Evolutionary conservation across 169 alveolate genomes (phyloP).

Genomic region (Plasmodium chabaudi): DNA sequence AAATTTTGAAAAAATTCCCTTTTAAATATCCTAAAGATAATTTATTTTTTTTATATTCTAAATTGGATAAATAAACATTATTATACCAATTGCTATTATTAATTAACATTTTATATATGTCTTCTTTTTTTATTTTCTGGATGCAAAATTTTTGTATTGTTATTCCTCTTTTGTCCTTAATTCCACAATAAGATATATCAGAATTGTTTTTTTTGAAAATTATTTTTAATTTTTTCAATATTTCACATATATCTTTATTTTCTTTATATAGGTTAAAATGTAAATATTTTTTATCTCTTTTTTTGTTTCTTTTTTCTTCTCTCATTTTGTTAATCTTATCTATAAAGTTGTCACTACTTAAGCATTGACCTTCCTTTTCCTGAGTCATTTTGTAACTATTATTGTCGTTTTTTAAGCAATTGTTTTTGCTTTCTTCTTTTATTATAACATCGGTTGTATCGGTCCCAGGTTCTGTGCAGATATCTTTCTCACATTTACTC

Average conservation of each 20-base stretch:
- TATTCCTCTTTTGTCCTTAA: constrained; percentile 94
- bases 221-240: constrained; percentile 90
- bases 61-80: constrained; percentile 88
- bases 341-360: constrained; percentile 7
- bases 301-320: constrained; percentile 15
- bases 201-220: constrained; percentile 87
- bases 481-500: too few relatives aligned
- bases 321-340: constrained; percentile 17
- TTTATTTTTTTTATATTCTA: constrained; percentile 86
- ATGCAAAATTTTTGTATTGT: constrained; percentile 91
- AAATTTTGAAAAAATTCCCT: constrained; percentile 93
- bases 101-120: constrained; percentile 76
- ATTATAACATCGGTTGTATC: too few relatives aligned
- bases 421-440: too few relatives aligned
- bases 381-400: neutral
- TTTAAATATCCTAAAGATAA: constrained; percentile 91
- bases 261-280: constrained; percentile 89
- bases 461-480: too few relatives aligned
- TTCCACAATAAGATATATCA: constrained; percentile 91
- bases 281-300: constrained; percentile 75
- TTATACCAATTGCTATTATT: constrained; percentile 84
- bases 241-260: constrained; percentile 93
- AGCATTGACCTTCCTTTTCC: neutral
- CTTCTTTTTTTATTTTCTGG: constrained; percentile 81
- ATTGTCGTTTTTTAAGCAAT: too few relatives aligned